Evolutionary conservation across 2,329 filamentous ascomycete genomes (phyloP).

Genomic region (Pseudogymnoascus destructans): DNA sequence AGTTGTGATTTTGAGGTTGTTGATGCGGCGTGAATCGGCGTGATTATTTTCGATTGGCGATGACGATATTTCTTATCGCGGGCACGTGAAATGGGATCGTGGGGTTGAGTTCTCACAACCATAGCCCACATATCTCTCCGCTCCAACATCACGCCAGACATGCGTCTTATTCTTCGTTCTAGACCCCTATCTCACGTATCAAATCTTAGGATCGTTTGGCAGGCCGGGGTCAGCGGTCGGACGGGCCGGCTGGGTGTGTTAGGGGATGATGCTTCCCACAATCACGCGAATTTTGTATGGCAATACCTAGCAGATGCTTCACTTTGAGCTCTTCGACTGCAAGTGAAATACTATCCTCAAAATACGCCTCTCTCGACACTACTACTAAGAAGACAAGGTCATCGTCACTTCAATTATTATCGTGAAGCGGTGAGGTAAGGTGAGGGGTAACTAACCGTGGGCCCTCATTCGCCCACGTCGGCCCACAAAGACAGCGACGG

Average conservation of each 20-base stretch:
- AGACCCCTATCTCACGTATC: not conserved
- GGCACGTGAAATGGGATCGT: not conserved
- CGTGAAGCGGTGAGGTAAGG: no score
- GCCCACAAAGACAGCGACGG: not conserved
- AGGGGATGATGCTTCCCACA: no score
- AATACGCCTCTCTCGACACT: no score
- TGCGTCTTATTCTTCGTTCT: not conserved
- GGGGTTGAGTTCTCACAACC: not conserved
- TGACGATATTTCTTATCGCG: not conserved
- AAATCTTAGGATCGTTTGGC: not conserved
- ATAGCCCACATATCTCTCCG: not conserved
- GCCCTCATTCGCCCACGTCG: slow-evolving; percentile 2
- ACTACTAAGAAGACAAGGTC: no score
- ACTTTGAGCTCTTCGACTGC: no score
- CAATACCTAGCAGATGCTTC: no score
- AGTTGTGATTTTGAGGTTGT: not conserved
- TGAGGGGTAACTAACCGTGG: no score
- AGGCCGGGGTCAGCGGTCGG: not conserved
- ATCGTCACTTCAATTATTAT: no score
- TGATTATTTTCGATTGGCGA: not conserved
- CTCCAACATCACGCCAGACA: not conserved
- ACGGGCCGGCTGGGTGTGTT: no score
- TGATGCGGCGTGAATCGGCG: not conserved
- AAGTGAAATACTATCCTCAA: no score
- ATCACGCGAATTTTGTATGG: no score